phyloP scores from a whole-genome alignment of 352 stramenopile species.

The Globisporangium cylindrosporum region DNA sequence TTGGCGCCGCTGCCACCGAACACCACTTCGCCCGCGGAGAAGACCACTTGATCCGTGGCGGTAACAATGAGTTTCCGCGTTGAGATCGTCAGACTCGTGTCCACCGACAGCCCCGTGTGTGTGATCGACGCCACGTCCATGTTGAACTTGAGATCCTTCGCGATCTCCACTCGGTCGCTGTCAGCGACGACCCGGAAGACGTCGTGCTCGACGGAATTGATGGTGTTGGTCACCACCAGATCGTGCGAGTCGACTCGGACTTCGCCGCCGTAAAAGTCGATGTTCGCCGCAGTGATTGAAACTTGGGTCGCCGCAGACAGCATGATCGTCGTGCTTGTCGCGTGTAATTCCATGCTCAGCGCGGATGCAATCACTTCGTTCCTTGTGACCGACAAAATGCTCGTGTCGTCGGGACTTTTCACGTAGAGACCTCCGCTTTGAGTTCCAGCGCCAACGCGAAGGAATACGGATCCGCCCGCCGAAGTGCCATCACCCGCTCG shows the following conservation, averaged over 20 bases:
- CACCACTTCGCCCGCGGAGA: conserved; percentile 21
- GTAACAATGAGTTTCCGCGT: conserved; percentile 36
- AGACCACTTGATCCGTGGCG: neutral
- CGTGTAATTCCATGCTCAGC: conserved; percentile 31
- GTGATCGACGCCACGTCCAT: conserved; percentile 27
- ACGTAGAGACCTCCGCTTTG: conserved; percentile 33
- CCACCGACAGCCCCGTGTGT: conserved; percentile 15
- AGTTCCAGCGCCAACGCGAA: conserved; percentile 21
- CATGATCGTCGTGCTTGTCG: conserved; percentile 40
- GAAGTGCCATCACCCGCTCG: conserved; percentile 28
- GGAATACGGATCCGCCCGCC: conserved; percentile 39
- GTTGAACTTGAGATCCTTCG: conserved; percentile 28
- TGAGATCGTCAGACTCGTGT: conserved; percentile 33
- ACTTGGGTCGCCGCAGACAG: conserved; percentile 36
- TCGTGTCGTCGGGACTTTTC: conserved; percentile 18
- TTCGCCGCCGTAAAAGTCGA: conserved; percentile 36
- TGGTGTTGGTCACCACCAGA: conserved; percentile 32
- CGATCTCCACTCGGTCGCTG: conserved; percentile 24
- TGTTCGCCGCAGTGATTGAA: conserved; percentile 39
- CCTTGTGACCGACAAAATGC: conserved; percentile 35
- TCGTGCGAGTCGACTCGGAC: conserved; percentile 50
- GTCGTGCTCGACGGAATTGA: conserved; percentile 14
- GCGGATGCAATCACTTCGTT: conserved; percentile 30
- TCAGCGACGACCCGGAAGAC: conserved; percentile 34
- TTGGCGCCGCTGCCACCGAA: conserved; percentile 11